phyloP scores from a whole-genome alignment of 208 protist genomes.

The Wallacemonas sp. region DNA sequence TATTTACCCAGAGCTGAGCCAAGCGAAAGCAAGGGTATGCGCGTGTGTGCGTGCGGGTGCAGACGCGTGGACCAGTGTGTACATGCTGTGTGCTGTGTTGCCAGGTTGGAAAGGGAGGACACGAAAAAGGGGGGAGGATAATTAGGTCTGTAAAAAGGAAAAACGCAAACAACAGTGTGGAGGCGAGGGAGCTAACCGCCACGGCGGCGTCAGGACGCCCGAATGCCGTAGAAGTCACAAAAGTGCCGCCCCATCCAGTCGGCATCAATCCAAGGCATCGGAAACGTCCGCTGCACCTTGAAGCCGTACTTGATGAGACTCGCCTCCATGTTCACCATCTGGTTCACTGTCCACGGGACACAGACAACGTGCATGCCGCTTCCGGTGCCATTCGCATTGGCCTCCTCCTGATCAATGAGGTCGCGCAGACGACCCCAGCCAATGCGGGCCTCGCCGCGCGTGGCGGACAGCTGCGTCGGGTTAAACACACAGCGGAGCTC shows the following conservation, averaged over 20 bases:
- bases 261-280: conserved; percentile 76
- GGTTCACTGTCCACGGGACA: conserved; percentile 86
- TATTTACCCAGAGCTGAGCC: too few relatives aligned
- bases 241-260: conserved; percentile 83
- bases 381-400: not conserved
- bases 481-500: conserved; percentile 77
- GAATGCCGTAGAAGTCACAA: conserved; percentile 67
- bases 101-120: too few relatives aligned
- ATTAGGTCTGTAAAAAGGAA: not conserved
- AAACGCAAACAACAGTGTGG: too few relatives aligned
- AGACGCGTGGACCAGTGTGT: too few relatives aligned
- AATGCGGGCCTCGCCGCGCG: conserved; percentile 74
- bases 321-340: conserved; percentile 88
- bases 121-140: too few relatives aligned
- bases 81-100: too few relatives aligned
- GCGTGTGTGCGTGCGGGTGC: too few relatives aligned
- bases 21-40: too few relatives aligned
- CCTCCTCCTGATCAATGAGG: conserved; percentile 52
- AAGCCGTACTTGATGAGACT: conserved; percentile 88
- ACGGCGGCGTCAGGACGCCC: not conserved
- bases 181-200: not conserved
- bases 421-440: conserved; percentile 80
- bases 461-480: conserved; percentile 70
- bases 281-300: conserved; percentile 56
- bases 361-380: conserved; percentile 55